These are phyloP conservation scores for Hypoxylon perforatum DNA, from an alignment of 495 filamentous ascomycete genomes.

Conservation along the genomic window DNA sequence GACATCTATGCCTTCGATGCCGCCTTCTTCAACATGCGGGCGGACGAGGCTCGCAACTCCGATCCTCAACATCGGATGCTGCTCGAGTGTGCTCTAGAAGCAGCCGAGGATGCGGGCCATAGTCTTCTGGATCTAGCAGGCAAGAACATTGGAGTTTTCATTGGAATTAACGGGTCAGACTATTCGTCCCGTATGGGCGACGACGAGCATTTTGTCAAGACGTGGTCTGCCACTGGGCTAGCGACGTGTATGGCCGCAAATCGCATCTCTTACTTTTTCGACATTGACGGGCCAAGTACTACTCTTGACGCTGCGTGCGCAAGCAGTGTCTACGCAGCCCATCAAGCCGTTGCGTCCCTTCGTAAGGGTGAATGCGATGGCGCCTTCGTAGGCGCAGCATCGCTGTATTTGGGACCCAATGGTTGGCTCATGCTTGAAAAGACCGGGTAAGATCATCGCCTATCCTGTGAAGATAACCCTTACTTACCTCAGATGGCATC, in stretches of 20 bases:
- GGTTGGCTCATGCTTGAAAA: constrained; percentile 55
- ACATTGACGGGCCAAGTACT: constrained; percentile 65
- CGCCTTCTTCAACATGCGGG: constrained; percentile 50
- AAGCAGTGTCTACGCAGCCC: constrained; percentile 66
- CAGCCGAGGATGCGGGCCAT: constrained; percentile 57
- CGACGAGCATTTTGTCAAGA: constrained; percentile 56
- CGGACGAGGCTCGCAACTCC: constrained; percentile 44
- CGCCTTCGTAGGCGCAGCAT: constrained; percentile 56
- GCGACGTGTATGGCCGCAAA: constrained; percentile 61
- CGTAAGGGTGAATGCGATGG: constrained; percentile 61
- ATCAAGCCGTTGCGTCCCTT: constrained; percentile 79
- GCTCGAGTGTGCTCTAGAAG: constrained; percentile 51
- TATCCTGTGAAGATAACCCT: not conserved
- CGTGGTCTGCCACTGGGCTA: constrained; percentile 52
- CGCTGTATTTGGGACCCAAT: constrained; percentile 63
- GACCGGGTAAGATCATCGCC: constrained; percentile 8
- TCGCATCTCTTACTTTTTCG: constrained; percentile 64
- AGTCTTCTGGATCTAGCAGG: constrained; percentile 44
- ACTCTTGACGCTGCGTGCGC: constrained; percentile 88
- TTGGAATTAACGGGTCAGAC: constrained; percentile 72
- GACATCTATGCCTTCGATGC: constrained; percentile 52
- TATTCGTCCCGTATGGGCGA: constrained; percentile 52
- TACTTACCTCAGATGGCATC: not conserved
- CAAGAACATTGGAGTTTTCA: constrained; percentile 56
- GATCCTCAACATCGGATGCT: constrained; percentile 53